These are phyloP conservation scores for Linnemannia schmuckeri DNA, from an alignment of 192 early-diverging fungal species.

Conservation along the genomic window DNA sequence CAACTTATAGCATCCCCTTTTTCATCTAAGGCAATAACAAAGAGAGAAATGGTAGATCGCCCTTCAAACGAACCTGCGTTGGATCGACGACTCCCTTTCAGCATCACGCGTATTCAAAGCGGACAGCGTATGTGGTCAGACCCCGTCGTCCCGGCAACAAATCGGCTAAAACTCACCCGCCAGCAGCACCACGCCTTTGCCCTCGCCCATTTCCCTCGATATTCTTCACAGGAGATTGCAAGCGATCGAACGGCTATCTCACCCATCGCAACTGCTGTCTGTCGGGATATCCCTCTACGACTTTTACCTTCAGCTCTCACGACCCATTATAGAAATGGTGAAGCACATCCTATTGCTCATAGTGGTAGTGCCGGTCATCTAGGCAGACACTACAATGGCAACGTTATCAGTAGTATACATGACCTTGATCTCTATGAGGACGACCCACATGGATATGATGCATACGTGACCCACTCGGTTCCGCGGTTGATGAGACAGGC, in stretches of 20 bases:
- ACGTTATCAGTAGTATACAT: conserved; percentile 22
- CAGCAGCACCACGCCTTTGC: neutral
- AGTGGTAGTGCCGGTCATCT: neutral
- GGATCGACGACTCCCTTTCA: neutral
- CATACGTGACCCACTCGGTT: conserved; percentile 9
- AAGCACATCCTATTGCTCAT: neutral
- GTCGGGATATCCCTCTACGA: conserved; percentile 23
- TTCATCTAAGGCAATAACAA: neutral
- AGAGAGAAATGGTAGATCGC: neutral
- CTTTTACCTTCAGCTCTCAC: conserved; percentile 19
- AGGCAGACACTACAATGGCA: conserved; percentile 1
- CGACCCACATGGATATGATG: conserved; percentile 6
- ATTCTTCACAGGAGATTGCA: neutral
- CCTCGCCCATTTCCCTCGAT: neutral
- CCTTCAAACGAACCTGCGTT: neutral
- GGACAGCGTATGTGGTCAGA: conserved; percentile 43
- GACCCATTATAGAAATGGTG: conserved; percentile 1
- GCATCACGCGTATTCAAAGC: conserved; percentile 22
- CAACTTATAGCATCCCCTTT: neutral
- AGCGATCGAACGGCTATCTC: neutral
- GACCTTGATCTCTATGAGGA: conserved; percentile 38
- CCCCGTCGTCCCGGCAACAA: conserved; percentile 7
- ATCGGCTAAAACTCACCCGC: neutral
- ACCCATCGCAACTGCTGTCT: conserved; percentile 19
- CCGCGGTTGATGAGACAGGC: conserved; percentile 34